Conservation (phyloP, 176 grass and related monocot genomes). For the Rhipidocladum racemiflorum region DNA sequence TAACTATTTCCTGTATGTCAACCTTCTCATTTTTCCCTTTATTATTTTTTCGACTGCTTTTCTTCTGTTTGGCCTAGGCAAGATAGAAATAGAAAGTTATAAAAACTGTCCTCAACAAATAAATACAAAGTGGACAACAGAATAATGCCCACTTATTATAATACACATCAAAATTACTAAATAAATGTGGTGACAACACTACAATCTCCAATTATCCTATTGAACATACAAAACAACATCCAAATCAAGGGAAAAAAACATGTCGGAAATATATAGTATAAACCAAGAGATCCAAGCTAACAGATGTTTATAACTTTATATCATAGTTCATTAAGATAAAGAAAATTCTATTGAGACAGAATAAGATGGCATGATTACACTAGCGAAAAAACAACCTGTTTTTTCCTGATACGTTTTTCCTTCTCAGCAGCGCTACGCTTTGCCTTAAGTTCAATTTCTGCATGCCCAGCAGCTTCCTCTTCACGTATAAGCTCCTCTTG, state of each 20-base stretch:
- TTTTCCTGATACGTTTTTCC: constrained; percentile 92
- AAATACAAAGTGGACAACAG: not conserved
- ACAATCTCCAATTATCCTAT: not conserved
- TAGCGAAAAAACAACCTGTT: constrained; percentile 54
- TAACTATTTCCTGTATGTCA: constrained; percentile 44
- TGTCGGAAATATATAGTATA: not conserved
- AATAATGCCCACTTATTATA: not conserved
- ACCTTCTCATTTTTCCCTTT: constrained; percentile 63
- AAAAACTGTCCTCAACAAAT: constrained; percentile 4
- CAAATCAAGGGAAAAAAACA: not conserved
- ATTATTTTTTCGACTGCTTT: constrained; percentile 66
- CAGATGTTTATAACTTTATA: not conserved
- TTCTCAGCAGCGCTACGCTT: constrained; percentile 72
- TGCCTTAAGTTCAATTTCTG: constrained; percentile 66
- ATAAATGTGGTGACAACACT: not conserved
- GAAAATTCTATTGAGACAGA: not conserved
- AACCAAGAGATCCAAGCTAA: not conserved
- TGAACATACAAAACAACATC: constrained; percentile 21
- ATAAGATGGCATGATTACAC: constrained; percentile 5
- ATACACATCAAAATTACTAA: constrained; percentile 10
- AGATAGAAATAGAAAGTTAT: not conserved
- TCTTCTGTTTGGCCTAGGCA: constrained; percentile 83
- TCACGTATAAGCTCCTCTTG: constrained; percentile 99
- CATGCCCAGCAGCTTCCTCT: constrained; percentile 80
- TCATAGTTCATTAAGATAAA: not conserved